These are phyloP conservation scores for Astragalus membranaceus DNA, from an alignment of 306 rosid genomes.

Conservation along the genomic window DNA sequence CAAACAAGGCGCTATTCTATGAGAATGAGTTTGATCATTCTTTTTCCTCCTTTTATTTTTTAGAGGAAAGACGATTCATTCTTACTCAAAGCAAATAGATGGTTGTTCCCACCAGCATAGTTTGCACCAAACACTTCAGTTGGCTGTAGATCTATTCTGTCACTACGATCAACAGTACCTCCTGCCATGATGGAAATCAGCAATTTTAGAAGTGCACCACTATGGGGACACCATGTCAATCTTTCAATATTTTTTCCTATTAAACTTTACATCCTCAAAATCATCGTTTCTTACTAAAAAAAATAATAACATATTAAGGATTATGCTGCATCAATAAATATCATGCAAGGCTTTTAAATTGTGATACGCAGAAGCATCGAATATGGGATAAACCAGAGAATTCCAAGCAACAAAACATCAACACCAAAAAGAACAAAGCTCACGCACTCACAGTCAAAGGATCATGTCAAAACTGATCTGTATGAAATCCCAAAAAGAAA, in stretches of 20 bases:
- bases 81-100: constrained; percentile 21
- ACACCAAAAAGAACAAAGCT: background rate
- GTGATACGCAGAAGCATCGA: background rate
- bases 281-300: background rate
- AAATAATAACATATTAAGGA: background rate
- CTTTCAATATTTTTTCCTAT: background rate
- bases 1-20: background rate
- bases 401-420: constrained; percentile 14
- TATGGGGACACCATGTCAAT: constrained; percentile 2
- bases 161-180: constrained; percentile 15
- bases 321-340: background rate
- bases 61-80: constrained; percentile 1
- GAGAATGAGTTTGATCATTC: constrained; percentile 14
- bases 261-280: background rate
- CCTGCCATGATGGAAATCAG: constrained; percentile 29
- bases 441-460: background rate
- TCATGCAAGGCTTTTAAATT: background rate
- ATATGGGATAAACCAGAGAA: background rate
- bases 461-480: background rate
- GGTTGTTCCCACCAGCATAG: constrained; percentile 22
- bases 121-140: constrained; percentile 24
- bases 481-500: background rate
- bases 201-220: background rate
- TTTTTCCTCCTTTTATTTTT: constrained; percentile 6
- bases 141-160: background rate